These are phyloP conservation scores for Cetraspora pellucida DNA, from an alignment of 192 early-diverging fungal species.

Conservation along the genomic window DNA sequence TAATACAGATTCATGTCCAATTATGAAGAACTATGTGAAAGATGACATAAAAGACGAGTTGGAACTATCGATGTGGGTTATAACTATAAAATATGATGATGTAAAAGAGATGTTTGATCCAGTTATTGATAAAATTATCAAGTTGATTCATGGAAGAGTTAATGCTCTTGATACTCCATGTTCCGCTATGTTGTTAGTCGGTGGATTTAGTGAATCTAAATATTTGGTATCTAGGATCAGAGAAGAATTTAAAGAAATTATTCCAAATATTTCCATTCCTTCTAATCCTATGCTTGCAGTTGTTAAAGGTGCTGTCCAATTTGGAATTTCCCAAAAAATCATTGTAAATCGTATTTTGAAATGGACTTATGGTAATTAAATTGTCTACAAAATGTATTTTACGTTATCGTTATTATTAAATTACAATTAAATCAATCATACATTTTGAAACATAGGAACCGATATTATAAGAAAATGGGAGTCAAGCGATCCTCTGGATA, in stretches of 20 bases:
- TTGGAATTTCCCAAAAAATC: constrained; percentile 43
- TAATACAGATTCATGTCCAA: background rate
- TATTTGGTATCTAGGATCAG: constrained; percentile 54
- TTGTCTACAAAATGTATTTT: background rate
- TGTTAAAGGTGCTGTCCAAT: constrained; percentile 55
- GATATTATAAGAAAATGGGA: background rate
- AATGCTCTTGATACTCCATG: constrained; percentile 41
- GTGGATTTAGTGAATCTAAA: constrained; percentile 57
- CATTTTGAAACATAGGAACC: background rate
- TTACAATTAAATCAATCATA: background rate
- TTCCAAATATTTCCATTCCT: constrained; percentile 52
- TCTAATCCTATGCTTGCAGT: constrained; percentile 53
- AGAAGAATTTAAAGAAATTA: constrained; percentile 46
- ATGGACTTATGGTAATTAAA: background rate
- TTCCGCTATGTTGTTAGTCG: constrained; percentile 55
- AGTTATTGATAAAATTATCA: constrained; percentile 54
- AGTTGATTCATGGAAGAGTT: constrained; percentile 54
- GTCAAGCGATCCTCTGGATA: background rate
- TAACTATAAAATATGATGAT: constrained; percentile 47
- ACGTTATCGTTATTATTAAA: background rate
- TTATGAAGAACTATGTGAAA: constrained; percentile 7
- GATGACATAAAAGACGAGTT: constrained; percentile 22
- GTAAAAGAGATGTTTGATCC: constrained; percentile 59
- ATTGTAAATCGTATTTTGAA: constrained; percentile 19
- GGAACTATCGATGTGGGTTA: constrained; percentile 46